Conservation (phyloP, 192 early-diverging fungal genomes). For the Neocallimastix lanati region DNA sequence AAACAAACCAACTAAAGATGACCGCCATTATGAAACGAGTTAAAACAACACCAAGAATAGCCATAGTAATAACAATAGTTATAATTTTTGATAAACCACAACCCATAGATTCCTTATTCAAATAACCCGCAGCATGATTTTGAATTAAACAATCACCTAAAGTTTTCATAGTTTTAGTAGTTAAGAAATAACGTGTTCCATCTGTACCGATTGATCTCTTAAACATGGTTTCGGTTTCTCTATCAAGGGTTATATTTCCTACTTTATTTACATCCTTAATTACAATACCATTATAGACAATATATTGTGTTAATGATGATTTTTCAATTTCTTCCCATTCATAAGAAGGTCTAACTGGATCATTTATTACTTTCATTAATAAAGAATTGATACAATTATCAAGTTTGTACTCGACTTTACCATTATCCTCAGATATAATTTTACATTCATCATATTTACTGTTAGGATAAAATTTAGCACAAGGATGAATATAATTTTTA, state of each 20-base stretch:
- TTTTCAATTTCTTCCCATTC: too few relatives aligned
- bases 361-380: too few relatives aligned
- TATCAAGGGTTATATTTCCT: too few relatives aligned
- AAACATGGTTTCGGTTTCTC: neutral
- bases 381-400: neutral
- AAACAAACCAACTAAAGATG: slow-evolving; percentile 7
- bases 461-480: neutral
- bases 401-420: neutral
- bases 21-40: slow-evolving; percentile 12
- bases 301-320: too few relatives aligned
- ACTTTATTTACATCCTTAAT: too few relatives aligned
- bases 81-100: slow-evolving; percentile 16
- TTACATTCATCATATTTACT: neutral
- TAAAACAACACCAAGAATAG: slow-evolving; percentile 18
- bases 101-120: slow-evolving; percentile 10
- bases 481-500: neutral
- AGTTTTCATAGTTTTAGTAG: neutral
- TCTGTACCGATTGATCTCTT: neutral
- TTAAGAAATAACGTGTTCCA: neutral
- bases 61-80: slow-evolving; percentile 6
- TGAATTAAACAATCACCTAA: slow-evolving; percentile 14
- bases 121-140: slow-evolving; percentile 7
- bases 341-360: too few relatives aligned
- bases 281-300: too few relatives aligned
- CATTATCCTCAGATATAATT: neutral